Conservation (phyloP, 2,329 filamentous ascomycete genomes). For the Penicillium capsulatum region DNA sequence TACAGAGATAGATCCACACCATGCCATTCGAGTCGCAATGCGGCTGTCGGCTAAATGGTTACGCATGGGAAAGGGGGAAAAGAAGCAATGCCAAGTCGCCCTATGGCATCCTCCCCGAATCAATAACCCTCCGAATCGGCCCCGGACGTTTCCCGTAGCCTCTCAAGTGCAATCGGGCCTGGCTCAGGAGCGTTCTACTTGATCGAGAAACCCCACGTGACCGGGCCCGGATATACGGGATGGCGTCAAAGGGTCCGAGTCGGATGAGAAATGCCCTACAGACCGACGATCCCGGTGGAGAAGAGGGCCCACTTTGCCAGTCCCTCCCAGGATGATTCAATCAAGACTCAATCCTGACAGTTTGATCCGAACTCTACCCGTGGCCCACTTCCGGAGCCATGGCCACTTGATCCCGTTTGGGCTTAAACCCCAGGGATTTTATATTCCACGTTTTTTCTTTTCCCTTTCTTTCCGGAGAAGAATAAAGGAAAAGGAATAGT, state of each 20-base stretch:
- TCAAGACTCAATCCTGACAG: constrained; percentile 7
- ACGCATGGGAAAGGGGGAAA: not conserved
- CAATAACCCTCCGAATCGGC: no score
- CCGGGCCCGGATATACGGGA: constrained; percentile 15
- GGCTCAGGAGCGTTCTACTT: constrained; percentile 16
- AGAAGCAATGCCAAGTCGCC: constrained; percentile 15
- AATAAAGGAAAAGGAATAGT: constrained; percentile 1
- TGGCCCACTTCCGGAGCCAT: constrained; percentile 13
- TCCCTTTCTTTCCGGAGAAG: not conserved
- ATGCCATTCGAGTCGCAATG: no score
- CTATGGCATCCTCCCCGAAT: not conserved
- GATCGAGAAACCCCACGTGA: constrained; percentile 13
- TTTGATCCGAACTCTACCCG: constrained; percentile 7
- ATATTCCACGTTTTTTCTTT: constrained; percentile 1
- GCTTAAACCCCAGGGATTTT: not conserved
- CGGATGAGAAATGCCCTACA: constrained; percentile 5
- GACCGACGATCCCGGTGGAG: constrained; percentile 7
- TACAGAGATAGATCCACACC: no score
- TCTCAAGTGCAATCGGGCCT: no score
- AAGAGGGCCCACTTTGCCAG: not conserved
- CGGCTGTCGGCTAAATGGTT: no score
- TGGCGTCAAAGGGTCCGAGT: constrained; percentile 3
- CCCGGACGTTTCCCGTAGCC: not conserved
- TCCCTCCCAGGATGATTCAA: constrained; percentile 6
- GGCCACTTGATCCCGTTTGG: constrained; percentile 3